Base-by-base conservation (phyloP, 2,329 filamentous ascomycete genomes). In the Colletotrichum sp. region DNA sequence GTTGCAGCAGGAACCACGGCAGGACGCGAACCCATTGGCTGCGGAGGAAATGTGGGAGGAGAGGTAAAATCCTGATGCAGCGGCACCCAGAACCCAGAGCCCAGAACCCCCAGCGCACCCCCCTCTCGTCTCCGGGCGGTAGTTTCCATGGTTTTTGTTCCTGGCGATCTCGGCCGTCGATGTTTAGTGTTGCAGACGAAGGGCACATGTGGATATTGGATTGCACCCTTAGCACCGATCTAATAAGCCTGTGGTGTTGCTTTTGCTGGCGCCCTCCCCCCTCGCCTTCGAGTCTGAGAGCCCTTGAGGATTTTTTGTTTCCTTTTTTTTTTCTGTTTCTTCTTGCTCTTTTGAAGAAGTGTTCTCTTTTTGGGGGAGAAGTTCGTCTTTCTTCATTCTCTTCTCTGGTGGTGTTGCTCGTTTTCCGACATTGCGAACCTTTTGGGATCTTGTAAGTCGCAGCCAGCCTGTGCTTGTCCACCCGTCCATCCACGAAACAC, bases 381-480 rank as follows among this genome's bases (percentile, higher is more conserved):
- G 0, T 6, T 44, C 0, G 19, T 12, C 39, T 52, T 52, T 3
- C 6, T 57, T 30, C 16, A 22, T 63, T 29, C 27, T 62, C 49
- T 39, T 57, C 34, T n/a, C 11, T 61, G 15, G n/a, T 44, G 16
- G 59, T 29, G n/a, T 39, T 59, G 52, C 27, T 55, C 16, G 12
- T 67, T 52, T 8, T 39, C 36, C 15, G n/a, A 19, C 44, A 11
- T 52, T n/a, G 12, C 44, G 44, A 52, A 5, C 39, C 19, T 49
- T 36, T 22, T n/a, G 19, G n/a, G 16, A 13, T 34, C 19, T 49
- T 29, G 22, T 44, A 55, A 62, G 44, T 49, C 44, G 49, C 72
- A 71, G 72, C 72, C 68, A 64, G 66, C 66, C 72, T 75, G 72
- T 49, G 72, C 72, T 61, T 49, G 15, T n/a, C 6, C 9, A 52